These are phyloP conservation scores for Discostella stelligeroides DNA, from an alignment of 108 stramenopile genomes.

Conservation along the genomic window DNA sequence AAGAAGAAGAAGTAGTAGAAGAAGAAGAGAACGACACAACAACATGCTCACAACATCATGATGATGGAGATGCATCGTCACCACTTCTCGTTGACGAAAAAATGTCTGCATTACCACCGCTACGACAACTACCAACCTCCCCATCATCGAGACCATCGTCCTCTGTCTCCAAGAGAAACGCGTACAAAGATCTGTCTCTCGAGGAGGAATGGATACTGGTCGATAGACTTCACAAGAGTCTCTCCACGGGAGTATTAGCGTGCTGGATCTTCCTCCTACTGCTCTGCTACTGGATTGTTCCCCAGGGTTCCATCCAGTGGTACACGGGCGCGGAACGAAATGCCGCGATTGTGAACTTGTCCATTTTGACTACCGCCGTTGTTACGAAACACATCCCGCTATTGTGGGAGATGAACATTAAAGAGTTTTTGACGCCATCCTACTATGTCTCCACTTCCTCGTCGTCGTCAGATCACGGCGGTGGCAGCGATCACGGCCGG, in stretches of 20 bases:
- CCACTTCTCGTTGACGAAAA: too few species aligned
- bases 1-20: too few species aligned
- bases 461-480: neutral
- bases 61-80: too few species aligned
- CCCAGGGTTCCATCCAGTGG: slow-evolving; percentile 43
- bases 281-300: slow-evolving; percentile 34
- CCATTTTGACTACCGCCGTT: slow-evolving; percentile 27
- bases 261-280: slow-evolving; percentile 39
- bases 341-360: slow-evolving; percentile 32
- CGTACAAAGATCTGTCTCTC: too few species aligned
- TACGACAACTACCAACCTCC: too few species aligned
- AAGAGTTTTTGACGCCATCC: neutral
- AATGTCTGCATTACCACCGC: too few species aligned
- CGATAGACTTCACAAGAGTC: too few species aligned
- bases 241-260: neutral
- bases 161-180: too few species aligned
- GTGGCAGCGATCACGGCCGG: neutral
- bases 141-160: too few species aligned
- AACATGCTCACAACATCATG: too few species aligned
- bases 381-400: slow-evolving; percentile 30
- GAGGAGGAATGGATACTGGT: too few species aligned
- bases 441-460: neutral
- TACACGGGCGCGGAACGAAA: slow-evolving; percentile 45
- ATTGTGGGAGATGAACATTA: slow-evolving; percentile 25
- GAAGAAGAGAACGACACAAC: too few species aligned